Base-by-base conservation (phyloP, 2,329 filamentous ascomycete genomes). In the Aspergillus sp. region DNA sequence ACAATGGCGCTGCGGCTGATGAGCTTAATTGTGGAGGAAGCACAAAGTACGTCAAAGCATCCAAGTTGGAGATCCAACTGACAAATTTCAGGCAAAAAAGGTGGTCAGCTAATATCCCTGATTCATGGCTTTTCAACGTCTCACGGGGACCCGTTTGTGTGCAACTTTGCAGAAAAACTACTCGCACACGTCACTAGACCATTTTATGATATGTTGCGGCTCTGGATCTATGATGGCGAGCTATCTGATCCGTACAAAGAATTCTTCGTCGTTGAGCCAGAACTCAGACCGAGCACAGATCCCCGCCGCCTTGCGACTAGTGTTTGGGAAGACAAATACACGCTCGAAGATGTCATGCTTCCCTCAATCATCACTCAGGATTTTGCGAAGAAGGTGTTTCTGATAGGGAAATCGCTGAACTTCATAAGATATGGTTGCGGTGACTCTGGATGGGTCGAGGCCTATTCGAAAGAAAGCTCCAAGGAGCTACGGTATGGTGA, bases 221-320 rank as follows among this genome's bases (percentile, higher is more conserved):
- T 92, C 70, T 99, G 95, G 95, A 97, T 99, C 54, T 99, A 99
- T 73, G 94, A 99, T 71, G 95, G 95, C 63, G 96, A 99, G 80
- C 84, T 99, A 15, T 93, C 92, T n/a, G 95, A 99, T 76, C 95
- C 96, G 0, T 97, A 93, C 71, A 85, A 88, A 59, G 95, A 99
- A 72, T 99, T 99, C 78, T 98, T 99, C 71, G 93, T 99, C 22
- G 88, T 88, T 22, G 92, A 97, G 74, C 92, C 94, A 68, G 86
- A 89, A 56, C 75, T 77, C 54, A 75, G 81, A 70, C 82, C 86
- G 63, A 80, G 83, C 61, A 71, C 77, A 30, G 80, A 83, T 68
- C 80, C 80, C 30, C 74, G 81, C 41, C 77, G 80, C 55, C 79
- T 80, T 50, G 91, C 91, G 17, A 93, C 90, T 43, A 97, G 93